These are phyloP conservation scores for Pyricularia pennisetigena DNA, from an alignment of 2,329 filamentous ascomycete species.

Conservation along the genomic window DNA sequence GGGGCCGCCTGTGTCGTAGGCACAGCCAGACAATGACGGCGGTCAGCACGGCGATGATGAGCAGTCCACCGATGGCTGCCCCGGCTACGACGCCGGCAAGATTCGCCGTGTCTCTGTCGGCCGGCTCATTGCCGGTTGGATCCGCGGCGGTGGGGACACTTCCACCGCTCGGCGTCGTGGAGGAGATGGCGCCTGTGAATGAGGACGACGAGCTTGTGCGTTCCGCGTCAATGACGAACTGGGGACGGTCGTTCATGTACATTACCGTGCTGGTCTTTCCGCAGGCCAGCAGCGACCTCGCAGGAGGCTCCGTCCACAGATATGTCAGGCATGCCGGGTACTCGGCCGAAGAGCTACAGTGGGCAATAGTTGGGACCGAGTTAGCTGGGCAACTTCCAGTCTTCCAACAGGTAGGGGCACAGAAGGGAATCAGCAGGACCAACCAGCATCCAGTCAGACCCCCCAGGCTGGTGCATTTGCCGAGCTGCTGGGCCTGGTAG, in stretches of 20 bases:
- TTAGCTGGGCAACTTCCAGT: not conserved
- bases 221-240: slow-evolving; percentile 19
- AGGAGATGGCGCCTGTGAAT: not conserved
- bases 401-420: too few species aligned
- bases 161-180: not conserved
- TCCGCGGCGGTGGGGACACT: not conserved
- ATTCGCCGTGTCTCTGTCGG: not conserved
- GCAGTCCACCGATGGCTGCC: not conserved
- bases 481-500: slow-evolving; percentile 18
- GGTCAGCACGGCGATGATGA: not conserved
- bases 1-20: not conserved
- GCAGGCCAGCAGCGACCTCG: slow-evolving; percentile 26
- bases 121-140: not conserved
- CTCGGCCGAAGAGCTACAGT: not conserved
- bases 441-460: slow-evolving; percentile 26
- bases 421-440: slow-evolving; percentile 10
- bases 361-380: not conserved
- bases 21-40: not conserved
- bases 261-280: slow-evolving; percentile 16
- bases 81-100: not conserved
- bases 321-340: slow-evolving; percentile 23
- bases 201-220: not conserved
- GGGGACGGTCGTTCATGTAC: slow-evolving; percentile 23
- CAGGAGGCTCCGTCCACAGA: slow-evolving; percentile 23
- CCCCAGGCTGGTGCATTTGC: slow-evolving; percentile 18